Percentiles rank a stretch among this genome's conserved stretches.
Conservation (phyloP, 73 alveolate species). For the Urostyla sp. region DNA sequence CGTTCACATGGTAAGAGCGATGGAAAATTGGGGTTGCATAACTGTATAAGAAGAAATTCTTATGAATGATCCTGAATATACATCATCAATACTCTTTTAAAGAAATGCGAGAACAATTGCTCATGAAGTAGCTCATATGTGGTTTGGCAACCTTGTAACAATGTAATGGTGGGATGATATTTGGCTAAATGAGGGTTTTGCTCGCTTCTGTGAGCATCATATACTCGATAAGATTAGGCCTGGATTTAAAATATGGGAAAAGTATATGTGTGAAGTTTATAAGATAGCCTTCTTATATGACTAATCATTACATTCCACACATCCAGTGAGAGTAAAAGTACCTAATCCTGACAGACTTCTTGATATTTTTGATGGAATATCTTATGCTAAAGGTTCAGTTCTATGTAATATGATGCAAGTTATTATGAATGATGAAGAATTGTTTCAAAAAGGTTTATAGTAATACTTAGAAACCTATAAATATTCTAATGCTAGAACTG, state of each 20-base stretch:
- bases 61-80: constrained; percentile 49
- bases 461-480: constrained; percentile 64
- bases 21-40: constrained; percentile 94
- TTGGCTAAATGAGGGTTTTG: constrained; percentile 92
- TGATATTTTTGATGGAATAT: constrained; percentile 74
- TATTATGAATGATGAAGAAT: constrained; percentile 41
- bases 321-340: constrained; percentile 59
- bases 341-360: constrained; percentile 59
- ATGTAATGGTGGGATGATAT: constrained; percentile 93
- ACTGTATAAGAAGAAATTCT: constrained; percentile 61
- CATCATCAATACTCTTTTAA: constrained; percentile 16
- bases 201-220: constrained; percentile 77
- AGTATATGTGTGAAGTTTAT: constrained; percentile 61
- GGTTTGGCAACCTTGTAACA: constrained; percentile 94
- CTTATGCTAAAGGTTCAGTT: constrained; percentile 83
- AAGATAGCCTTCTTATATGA: constrained; percentile 61
- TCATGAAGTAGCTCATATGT: constrained; percentile 91
- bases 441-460: constrained; percentile 41
- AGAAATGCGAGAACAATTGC: constrained; percentile 68
- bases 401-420: constrained; percentile 64
- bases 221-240: constrained; percentile 69
- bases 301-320: background rate
- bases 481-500: constrained; percentile 78
- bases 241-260: constrained; percentile 70
- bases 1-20: constrained; percentile 77